phyloP scores from a whole-genome alignment of 1,139 yeast genomes.

The Pichia sp. region DNA sequence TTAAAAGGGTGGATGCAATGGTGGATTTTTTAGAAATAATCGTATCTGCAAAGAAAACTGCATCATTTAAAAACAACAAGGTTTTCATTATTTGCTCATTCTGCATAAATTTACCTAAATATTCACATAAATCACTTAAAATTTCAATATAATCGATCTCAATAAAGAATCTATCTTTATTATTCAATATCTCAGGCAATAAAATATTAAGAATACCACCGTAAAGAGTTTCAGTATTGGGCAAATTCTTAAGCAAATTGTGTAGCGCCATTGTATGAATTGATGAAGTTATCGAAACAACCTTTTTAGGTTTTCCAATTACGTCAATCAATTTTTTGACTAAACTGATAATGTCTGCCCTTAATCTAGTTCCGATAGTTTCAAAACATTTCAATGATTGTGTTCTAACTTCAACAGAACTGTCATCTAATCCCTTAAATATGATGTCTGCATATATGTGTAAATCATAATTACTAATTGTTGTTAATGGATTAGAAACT shows the following conservation, averaged over 20 bases:
- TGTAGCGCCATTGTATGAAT: conserved; percentile 68
- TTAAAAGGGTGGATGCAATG: conserved; percentile 46
- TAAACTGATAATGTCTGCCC: conserved; percentile 22
- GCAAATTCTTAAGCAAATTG: conserved; percentile 43
- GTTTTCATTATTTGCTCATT: conserved; percentile 36
- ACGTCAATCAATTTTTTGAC: conserved; percentile 23
- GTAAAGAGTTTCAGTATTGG: conserved; percentile 15
- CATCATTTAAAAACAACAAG: conserved; percentile 34
- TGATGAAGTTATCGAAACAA: conserved; percentile 46
- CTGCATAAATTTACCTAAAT: conserved; percentile 46
- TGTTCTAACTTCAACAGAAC: conserved; percentile 69
- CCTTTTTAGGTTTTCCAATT: conserved; percentile 28
- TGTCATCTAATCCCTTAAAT: conserved; percentile 52
- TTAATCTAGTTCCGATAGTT: conserved; percentile 33
- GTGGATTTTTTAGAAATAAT: conserved; percentile 50
- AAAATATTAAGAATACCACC: conserved; percentile 15
- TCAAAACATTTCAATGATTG: conserved; percentile 63
- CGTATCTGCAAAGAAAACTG: conserved; percentile 40
- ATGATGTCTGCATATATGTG: conserved; percentile 42
- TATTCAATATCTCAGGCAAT: conserved; percentile 21
- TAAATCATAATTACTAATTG: conserved; percentile 14
- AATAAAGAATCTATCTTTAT: conserved; percentile 25
- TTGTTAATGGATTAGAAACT: conserved; percentile 28
- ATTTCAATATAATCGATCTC: conserved; percentile 62
- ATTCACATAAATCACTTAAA: conserved; percentile 49